Evolutionary conservation across 2,329 filamentous ascomycete genomes (phyloP), one percentile per base, ranked within the genome.

Genomic region (Meredithiella fracta): DNA sequence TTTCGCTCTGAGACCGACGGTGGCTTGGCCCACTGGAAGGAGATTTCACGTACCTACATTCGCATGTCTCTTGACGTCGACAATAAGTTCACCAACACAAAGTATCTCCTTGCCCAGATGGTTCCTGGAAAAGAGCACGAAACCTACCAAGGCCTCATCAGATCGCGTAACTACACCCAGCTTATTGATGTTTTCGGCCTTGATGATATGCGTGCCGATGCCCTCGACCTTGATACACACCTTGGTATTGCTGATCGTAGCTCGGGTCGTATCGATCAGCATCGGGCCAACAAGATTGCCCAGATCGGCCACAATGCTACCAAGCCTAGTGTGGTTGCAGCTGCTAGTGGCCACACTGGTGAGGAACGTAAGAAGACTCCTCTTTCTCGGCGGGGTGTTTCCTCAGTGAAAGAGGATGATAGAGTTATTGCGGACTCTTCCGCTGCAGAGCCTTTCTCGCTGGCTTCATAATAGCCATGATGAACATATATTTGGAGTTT

Each of bases 61-160:
- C 76, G 77, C 60, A 77, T 76, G 31, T 77, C 82, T 29, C 73
- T 98, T 63, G 80, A 85, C 56, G 80, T 88, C 11, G 82, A 91
- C 65, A 97, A 98, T 67, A 81, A 82, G 60, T 92, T 83, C 67
- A 84, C 85, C 47, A 98, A 98, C 70, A 95, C 90, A 3, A 98
- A 98, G 67, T 98, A 85, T 66, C 73, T 92, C 31, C 78, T 98
- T 26, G 79, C 79, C 44, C 87, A 95, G 67, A 78, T 96, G 68
- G 80, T 97, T 23, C 88, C 89, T 0, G 88, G 90, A 15, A 94
- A 89, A 66, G 73, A 79, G 51, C 57, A 59, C 5, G 72, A 77
- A 40, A 72, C 72, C 1, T 85, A 84, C 65, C 73, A 75, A 58
- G 67, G 72, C 2, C 74, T 92, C 62, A 80, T 78, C 60, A 68